Evolutionary conservation across 192 early-diverging fungal species (phyloP).

Genomic region (Phycomyces blakesleeanus): DNA sequence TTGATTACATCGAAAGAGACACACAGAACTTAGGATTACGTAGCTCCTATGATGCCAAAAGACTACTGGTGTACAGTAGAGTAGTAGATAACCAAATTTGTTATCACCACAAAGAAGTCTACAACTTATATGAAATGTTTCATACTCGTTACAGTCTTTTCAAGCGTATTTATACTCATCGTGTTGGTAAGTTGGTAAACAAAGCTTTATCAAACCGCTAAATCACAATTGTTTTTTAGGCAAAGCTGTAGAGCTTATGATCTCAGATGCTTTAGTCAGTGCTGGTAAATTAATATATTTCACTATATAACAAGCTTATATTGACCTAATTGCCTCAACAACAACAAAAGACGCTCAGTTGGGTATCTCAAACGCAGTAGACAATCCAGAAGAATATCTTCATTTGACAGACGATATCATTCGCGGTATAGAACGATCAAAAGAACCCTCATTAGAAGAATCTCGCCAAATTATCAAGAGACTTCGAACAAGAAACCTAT

Average conservation of each 20-base stretch:
- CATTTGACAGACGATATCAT: constrained; percentile 83
- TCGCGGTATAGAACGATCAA: constrained; percentile 62
- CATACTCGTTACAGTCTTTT: constrained; percentile 77
- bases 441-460: constrained; percentile 56
- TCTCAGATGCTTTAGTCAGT: constrained; percentile 79
- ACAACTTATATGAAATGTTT: constrained; percentile 84
- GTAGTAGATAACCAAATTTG: constrained; percentile 89
- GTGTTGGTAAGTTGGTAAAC: constrained; percentile 53
- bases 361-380: constrained; percentile 57
- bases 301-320: background rate
- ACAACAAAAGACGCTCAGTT: constrained; percentile 26
- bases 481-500: constrained; percentile 77
- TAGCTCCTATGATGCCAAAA: constrained; percentile 42
- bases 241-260: constrained; percentile 85
- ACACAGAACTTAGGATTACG: constrained; percentile 76
- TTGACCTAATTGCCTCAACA: no score
- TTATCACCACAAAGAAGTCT: constrained; percentile 86
- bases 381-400: constrained; percentile 63
- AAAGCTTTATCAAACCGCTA: background rate
- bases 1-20: constrained; percentile 74
- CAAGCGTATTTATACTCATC: constrained; percentile 86
- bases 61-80: constrained; percentile 76
- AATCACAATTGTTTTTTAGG: constrained; percentile 2
- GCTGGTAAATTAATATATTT: constrained; percentile 41
- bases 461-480: constrained; percentile 68